Evolutionary conservation across 73 alveolate genomes (phyloP).

Genomic region (Tetrahymena malaccensis): DNA sequence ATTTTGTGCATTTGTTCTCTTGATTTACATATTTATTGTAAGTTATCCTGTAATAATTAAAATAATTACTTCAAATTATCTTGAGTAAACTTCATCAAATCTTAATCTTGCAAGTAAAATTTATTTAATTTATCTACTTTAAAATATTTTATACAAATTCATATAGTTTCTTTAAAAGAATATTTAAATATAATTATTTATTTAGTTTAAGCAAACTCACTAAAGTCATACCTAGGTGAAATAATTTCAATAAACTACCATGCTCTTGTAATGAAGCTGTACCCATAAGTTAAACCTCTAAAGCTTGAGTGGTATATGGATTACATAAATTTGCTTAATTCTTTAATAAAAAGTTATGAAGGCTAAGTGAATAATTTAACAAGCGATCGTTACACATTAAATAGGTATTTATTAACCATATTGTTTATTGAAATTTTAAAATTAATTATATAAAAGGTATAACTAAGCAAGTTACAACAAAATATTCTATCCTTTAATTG

Average conservation of each 20-base stretch:
- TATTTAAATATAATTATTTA: neutral
- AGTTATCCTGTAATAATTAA: neutral
- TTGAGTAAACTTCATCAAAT: neutral
- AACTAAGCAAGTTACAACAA: neutral
- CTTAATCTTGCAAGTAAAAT: neutral
- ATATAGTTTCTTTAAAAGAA: too few relatives aligned
- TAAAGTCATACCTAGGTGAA: neutral
- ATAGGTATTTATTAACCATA: neutral
- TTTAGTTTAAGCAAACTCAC: neutral
- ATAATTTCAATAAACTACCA: neutral
- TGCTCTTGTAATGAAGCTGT: neutral
- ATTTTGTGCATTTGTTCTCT: neutral
- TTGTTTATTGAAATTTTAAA: neutral
- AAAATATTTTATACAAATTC: too few relatives aligned
- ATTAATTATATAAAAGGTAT: neutral
- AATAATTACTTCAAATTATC: neutral
- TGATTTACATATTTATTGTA: neutral
- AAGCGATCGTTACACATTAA: neutral
- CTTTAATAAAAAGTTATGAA: neutral
- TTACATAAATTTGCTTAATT: neutral
- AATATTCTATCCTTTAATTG: neutral
- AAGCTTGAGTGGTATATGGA: neutral
- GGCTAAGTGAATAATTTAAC: neutral
- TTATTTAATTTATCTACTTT: neutral
- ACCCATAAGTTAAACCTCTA: neutral